Evolutionary conservation across 306 rosid genomes (phyloP).

Genomic region (Hylodesmum podocarpum): DNA sequence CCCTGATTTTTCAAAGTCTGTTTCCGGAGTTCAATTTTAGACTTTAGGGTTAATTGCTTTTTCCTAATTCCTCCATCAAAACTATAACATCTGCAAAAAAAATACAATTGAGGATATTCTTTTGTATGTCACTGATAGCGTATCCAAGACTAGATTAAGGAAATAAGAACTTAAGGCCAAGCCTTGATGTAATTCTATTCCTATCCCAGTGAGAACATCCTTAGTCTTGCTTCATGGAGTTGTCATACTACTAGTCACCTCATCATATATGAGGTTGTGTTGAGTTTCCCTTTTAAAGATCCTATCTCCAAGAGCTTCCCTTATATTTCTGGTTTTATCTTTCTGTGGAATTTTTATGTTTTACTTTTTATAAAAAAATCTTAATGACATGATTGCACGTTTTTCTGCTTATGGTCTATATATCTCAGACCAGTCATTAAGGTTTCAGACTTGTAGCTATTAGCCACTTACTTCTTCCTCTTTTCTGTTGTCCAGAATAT

Average conservation of each 20-base stretch:
- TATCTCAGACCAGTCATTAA: slow-evolving; percentile 10
- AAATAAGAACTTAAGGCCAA: background rate
- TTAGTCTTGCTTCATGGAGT: background rate
- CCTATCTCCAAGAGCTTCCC: slow-evolving; percentile 4
- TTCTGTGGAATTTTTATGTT: background rate
- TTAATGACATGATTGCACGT: background rate
- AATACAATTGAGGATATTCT: background rate
- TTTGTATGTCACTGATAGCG: background rate
- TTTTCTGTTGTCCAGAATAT: slow-evolving; percentile 66
- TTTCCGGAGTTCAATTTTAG: background rate
- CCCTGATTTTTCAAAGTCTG: background rate
- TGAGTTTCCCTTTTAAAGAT: slow-evolving; percentile 6
- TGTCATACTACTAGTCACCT: background rate
- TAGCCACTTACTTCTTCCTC: slow-evolving; percentile 20
- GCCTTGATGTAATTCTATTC: background rate
- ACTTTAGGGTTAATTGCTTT: background rate
- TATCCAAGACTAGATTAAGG: background rate
- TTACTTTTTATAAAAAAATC: slow-evolving; percentile 14
- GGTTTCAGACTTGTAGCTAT: slow-evolving; percentile 2
- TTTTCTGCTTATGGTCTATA: slow-evolving; percentile 9
- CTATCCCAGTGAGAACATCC: background rate
- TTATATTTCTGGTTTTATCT: background rate
- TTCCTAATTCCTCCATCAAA: background rate
- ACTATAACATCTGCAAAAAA: background rate
- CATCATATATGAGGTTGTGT: background rate